These are phyloP conservation scores for Fagopyrum homotropicum DNA, from an alignment of 148 eudicot species.

Conservation along the genomic window DNA sequence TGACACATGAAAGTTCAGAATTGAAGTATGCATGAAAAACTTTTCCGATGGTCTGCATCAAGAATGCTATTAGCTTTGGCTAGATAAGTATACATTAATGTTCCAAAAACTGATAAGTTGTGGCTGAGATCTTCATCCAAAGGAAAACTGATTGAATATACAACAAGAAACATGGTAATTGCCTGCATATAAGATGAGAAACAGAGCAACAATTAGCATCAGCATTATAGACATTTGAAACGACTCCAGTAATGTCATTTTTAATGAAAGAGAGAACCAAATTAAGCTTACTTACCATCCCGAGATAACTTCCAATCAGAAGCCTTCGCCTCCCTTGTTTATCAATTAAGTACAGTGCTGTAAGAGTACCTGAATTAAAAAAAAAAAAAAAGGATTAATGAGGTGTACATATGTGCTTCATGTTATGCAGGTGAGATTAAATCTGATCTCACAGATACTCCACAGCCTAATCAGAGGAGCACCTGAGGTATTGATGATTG, in stretches of 20 bases:
- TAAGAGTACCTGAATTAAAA: constrained; percentile 50
- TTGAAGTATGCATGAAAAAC: not conserved
- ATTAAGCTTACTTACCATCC: constrained; percentile 49
- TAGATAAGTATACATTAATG: constrained; percentile 36
- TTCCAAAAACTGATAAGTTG: constrained; percentile 62
- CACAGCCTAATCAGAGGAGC: not conserved
- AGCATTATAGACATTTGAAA: not conserved
- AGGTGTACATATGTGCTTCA: not conserved
- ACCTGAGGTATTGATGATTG: not conserved
- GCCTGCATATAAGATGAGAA: constrained; percentile 37
- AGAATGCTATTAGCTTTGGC: not conserved
- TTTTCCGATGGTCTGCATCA: not conserved
- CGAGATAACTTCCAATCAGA: constrained; percentile 70
- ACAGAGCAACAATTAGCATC: constrained; percentile 8
- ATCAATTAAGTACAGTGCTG: constrained; percentile 70
- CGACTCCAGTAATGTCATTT: not conserved
- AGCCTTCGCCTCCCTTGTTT: constrained; percentile 63
- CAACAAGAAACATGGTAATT: constrained; percentile 57
- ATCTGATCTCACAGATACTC: not conserved
- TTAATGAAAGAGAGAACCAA: not conserved
- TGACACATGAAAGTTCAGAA: not conserved
- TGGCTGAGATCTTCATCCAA: constrained; percentile 51
- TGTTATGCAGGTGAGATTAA: not conserved
- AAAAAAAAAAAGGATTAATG: not conserved
- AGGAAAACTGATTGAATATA: constrained; percentile 45